These are phyloP conservation scores for Neopestalotiopsis sp. DNA, from an alignment of 2,329 filamentous ascomycete species.

Conservation along the genomic window DNA sequence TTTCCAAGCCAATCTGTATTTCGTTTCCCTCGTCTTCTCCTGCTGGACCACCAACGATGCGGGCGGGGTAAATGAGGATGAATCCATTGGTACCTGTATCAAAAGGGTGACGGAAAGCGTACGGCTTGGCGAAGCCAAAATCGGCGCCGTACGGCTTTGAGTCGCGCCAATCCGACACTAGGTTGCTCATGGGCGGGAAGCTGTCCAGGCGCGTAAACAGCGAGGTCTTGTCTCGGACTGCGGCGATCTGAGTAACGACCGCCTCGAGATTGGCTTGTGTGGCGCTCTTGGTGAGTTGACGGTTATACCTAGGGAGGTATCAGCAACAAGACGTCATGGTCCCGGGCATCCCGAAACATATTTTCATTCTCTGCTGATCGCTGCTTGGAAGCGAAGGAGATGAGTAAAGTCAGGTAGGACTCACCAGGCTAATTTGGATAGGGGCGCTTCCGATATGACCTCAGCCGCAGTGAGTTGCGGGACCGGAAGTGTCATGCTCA, in stretches of 20 bases:
- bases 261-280: not conserved
- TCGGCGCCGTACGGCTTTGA: slow-evolving; percentile 20
- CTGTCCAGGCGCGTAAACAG: not conserved
- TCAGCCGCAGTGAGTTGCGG: not conserved
- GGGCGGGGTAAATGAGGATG: slow-evolving; percentile 24
- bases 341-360: no score
- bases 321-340: not conserved
- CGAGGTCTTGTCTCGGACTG: slow-evolving; percentile 7
- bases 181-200: not conserved
- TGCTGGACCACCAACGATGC: slow-evolving; percentile 6
- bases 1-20: slow-evolving; percentile 25
- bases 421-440: slow-evolving; percentile 13
- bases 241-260: not conserved
- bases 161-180: not conserved
- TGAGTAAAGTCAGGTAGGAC: not conserved
- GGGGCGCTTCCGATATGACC: slow-evolving; percentile 19
- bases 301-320: not conserved
- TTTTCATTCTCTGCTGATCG: no score
- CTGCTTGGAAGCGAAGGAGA: not conserved
- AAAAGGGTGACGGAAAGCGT: slow-evolving; percentile 24
- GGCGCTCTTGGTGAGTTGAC: slow-evolving; percentile 15
- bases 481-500: slow-evolving; percentile 22
- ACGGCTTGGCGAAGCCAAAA: slow-evolving; percentile 26
- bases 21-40: slow-evolving; percentile 26
- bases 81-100: slow-evolving; percentile 22